Base-by-base conservation (phyloP, 495 filamentous ascomycete genomes). In the Penicillium canescens region DNA sequence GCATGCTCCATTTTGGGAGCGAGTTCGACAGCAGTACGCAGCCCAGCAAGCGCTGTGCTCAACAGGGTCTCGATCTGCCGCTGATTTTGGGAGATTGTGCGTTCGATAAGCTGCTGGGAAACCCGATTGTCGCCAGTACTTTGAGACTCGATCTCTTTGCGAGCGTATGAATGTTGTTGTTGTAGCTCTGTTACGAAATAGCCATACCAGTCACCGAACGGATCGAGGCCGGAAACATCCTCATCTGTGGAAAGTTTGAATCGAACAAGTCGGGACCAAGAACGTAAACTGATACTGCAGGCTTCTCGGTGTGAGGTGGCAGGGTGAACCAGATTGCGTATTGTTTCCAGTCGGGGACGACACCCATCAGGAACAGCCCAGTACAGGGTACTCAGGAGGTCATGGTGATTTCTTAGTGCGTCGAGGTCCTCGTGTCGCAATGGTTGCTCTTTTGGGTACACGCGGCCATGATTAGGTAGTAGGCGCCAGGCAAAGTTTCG, bases 391-490 rank as follows among this genome's bases (percentile, higher is more conserved):
- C 87, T 91, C 2, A 98, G 82, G 41, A 98, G 80, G 65, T 98
- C 91, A 62, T 96, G 91, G 57, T 98, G 93, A 62, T 98, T 98
- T 53, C 91, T 81, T 34, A 98, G 73, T 0, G 92, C 87, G 20
- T 90, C 86, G n/a, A 98, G 76, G 52, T 96, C 89, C 46, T 84
- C 82, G 57, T 88, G 82, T 34, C 77, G 81, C 16, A 97, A 73
- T 0, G 76, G 72, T 53, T 91, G 80, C 58, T 96, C 91, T 65
- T 92, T 96, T 5, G 88, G 89, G 59, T 94, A 92, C 41, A 85
- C 85, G 16, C 91, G 85, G 41, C 90, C 86, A 63, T 97, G 91
- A 56, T 96, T 97, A 12, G 94, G 94, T 37, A 96, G 78, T 9
- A 92, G 81, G 33, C 93, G 84, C 61, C 86, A 87, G 4, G 90